Conservation (phyloP, 257 asterid genomes). For the Paraleonurus japonicus region DNA sequence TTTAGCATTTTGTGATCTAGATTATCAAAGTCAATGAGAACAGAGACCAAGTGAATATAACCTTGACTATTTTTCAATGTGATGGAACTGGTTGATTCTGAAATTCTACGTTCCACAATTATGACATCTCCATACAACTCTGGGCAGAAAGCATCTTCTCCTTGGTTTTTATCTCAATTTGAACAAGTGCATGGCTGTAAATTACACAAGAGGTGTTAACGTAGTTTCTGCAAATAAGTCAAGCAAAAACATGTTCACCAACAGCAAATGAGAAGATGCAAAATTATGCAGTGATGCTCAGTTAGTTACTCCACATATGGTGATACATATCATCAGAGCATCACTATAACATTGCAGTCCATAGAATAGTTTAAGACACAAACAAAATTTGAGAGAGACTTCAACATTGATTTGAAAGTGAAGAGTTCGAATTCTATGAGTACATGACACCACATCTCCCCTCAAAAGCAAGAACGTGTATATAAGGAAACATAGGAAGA, state of each 20-base stretch:
- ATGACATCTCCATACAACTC: conserved; percentile 72
- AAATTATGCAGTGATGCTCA: neutral
- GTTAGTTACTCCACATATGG: conserved; percentile 6
- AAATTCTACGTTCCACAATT: conserved; percentile 72
- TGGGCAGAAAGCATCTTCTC: conserved; percentile 89
- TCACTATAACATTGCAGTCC: neutral
- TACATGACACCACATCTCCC: neutral
- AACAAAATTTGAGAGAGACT: neutral
- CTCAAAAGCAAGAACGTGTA: conserved; percentile 15
- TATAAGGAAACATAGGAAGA: neutral
- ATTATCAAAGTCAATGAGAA: conserved; percentile 6
- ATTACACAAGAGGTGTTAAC: neutral
- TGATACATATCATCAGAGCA: neutral
- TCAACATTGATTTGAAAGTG: conserved; percentile 7
- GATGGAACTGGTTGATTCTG: conserved; percentile 60
- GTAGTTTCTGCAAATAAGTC: neutral
- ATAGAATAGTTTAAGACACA: neutral
- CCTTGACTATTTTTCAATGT: conserved; percentile 77
- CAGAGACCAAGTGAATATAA: conserved; percentile 24
- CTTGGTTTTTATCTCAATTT: conserved; percentile 83
- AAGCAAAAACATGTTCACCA: neutral
- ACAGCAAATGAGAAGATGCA: neutral
- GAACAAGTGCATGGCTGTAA: conserved; percentile 80
- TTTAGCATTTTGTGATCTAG: conserved; percentile 6
- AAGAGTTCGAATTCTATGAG: neutral